These are phyloP conservation scores for Talaromyces borbonicus DNA, from an alignment of 495 filamentous ascomycete species.

Conservation along the genomic window DNA sequence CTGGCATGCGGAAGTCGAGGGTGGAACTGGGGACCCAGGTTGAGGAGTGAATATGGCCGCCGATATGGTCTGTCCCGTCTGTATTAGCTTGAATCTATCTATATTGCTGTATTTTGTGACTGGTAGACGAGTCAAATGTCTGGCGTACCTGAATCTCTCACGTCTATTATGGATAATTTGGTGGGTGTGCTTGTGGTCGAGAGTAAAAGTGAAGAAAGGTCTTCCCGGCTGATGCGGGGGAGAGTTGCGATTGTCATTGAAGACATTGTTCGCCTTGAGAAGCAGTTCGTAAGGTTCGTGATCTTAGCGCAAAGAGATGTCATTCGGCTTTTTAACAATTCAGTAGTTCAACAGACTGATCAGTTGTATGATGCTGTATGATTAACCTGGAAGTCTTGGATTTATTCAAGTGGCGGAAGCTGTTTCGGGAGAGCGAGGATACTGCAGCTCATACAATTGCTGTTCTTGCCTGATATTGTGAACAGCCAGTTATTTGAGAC, in stretches of 20 bases:
- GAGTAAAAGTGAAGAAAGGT: slow-evolving; percentile 47
- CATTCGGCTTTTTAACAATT: background rate
- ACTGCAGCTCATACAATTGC: no score
- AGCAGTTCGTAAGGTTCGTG: background rate
- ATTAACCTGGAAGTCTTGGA: no score
- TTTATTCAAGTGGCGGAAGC: no score
- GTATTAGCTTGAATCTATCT: no score
- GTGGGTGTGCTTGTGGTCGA: slow-evolving; percentile 22
- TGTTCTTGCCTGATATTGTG: no score
- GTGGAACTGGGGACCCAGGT: slow-evolving; percentile 63
- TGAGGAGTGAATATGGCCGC: slow-evolving; percentile 73
- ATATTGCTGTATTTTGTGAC: no score
- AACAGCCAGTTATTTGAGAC: no score
- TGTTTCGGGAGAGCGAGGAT: no score
- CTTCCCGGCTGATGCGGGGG: slow-evolving; percentile 51
- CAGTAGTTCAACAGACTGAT: no score
- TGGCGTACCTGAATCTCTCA: slow-evolving; percentile 63
- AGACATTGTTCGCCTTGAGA: slow-evolving; percentile 32
- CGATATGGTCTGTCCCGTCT: slow-evolving; percentile 82
- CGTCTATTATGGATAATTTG: slow-evolving; percentile 71
- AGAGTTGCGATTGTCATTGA: slow-evolving; percentile 48
- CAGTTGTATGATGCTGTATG: no score
- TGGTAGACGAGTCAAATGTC: background rate
- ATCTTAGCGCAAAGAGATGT: background rate
- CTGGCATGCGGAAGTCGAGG: slow-evolving; percentile 67